phyloP scores from a whole-genome alignment of 495 filamentous ascomycete species.

The Diplogelasinospora grovesii region DNA sequence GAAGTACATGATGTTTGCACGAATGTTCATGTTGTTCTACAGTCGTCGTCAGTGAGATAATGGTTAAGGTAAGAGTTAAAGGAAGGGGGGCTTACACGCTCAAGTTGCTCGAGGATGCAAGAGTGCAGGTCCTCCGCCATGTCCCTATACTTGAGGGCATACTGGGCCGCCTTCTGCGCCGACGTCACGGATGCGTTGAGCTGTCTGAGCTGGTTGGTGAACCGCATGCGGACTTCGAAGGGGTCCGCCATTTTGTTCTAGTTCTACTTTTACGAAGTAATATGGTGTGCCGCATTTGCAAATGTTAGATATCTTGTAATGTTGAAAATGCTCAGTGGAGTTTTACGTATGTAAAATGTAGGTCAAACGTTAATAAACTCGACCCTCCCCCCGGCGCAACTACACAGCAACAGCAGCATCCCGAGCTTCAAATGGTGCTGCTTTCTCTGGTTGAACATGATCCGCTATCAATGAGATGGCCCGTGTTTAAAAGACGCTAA shows the following conservation, averaged over 20 bases:
- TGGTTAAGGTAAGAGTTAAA: not conserved
- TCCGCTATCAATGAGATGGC: too few species aligned
- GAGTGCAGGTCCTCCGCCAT: constrained; percentile 95
- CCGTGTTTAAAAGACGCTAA: too few species aligned
- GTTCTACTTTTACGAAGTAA: too few species aligned
- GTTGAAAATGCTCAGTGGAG: too few species aligned
- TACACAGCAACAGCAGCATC: too few species aligned
- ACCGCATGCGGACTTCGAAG: constrained; percentile 97
- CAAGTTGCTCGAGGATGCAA: constrained; percentile 92
- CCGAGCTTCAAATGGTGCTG: too few species aligned
- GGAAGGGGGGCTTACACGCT: constrained; percentile 49
- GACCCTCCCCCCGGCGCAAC: too few species aligned
- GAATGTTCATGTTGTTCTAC: constrained; percentile 88
- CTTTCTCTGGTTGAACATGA: too few species aligned
- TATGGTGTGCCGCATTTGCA: too few species aligned
- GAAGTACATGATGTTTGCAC: constrained; percentile 99
- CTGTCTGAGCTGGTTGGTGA: constrained; percentile 78
- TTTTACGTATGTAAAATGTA: too few species aligned
- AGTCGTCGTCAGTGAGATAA: constrained; percentile 3
- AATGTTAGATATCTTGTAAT: too few species aligned
- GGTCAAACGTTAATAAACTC: too few species aligned
- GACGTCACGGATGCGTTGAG: constrained; percentile 85
- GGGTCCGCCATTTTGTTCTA: constrained; percentile 69
- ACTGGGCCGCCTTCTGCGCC: constrained; percentile 86
- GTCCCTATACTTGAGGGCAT: constrained; percentile 86